Base-by-base conservation (phyloP, 495 filamentous ascomycete species). In the Aspergillus sclerotiicarbonarius region DNA sequence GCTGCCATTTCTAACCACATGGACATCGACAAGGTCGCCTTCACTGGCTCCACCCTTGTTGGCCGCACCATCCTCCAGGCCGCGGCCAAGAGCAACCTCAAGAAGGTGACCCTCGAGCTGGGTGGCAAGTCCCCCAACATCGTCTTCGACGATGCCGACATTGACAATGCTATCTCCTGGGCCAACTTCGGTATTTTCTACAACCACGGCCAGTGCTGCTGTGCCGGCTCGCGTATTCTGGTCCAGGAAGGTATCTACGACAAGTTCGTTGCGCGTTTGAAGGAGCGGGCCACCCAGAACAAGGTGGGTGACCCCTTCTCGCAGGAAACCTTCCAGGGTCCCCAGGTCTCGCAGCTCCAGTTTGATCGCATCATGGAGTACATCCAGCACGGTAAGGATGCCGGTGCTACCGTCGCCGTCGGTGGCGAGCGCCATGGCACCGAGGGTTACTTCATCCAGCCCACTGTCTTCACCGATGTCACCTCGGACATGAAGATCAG, bases 201-300 rank as follows among this genome's bases (percentile, higher is more conserved):
- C 82, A 98, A 98, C 84, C 94, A 98, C 80, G 93, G 93, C 70
- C 94, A 98, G 78, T 92, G 88, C 86, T 98, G 93, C 88, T 97
- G 92, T 70, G 93, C 93, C 62, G 93, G 93, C 64, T 96, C 92
- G 56, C 90, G 93, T 68, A 82, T 98, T 71, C 96, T 96, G 76
- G 93, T 98, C 56, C 93, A 98, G 74, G 92, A 96, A 71, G 86
- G 82, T 54, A 91, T 98, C 76, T 94, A 98, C 78, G 93, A 97
- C 79, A 88, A 95, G 81, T 97, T 98, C 73, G 69, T 98, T 57
- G 79, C 81, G 57, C 81, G 84, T 54, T 96, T 98, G 85, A 96
- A 93, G 85, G 83, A 84, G 75, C 88, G 93, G 61, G 91, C 92
- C 18, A 61, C 76, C 57, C 72, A 84, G 69, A 98, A 97, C 82